Evolutionary conservation across 352 stramenopile genomes (phyloP).

Genomic region (Phytopythium helicoides): DNA sequence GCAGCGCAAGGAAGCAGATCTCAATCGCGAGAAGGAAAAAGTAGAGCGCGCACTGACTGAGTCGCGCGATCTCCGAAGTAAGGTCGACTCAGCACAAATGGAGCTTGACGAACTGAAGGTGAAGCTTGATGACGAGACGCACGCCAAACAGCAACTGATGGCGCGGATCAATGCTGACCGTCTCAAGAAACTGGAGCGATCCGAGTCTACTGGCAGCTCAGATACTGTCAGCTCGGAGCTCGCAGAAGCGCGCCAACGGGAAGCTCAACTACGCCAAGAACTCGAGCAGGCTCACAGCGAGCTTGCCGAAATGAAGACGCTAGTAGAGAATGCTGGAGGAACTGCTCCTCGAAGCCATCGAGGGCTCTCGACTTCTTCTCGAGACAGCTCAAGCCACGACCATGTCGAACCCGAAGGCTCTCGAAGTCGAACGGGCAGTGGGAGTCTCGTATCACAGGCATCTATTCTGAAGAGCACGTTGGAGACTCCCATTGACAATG

Average conservation of each 20-base stretch:
- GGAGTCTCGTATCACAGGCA: constrained; percentile 33
- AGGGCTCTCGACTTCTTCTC: constrained; percentile 17
- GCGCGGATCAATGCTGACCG: constrained; percentile 20
- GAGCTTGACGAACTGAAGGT: constrained; percentile 50
- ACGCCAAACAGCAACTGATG: constrained; percentile 35
- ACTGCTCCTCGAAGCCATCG: constrained; percentile 17
- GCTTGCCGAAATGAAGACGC: constrained; percentile 38
- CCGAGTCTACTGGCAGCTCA: constrained; percentile 11
- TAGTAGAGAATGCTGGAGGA: constrained; percentile 12
- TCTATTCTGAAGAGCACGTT: constrained; percentile 63
- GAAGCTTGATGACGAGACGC: constrained; percentile 32
- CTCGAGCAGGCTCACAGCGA: constrained; percentile 65
- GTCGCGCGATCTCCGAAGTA: constrained; percentile 34
- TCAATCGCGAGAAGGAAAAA: constrained; percentile 31
- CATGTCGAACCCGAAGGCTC: background rate
- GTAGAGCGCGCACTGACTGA: constrained; percentile 22
- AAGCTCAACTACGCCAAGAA: constrained; percentile 50
- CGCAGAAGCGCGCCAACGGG: constrained; percentile 34
- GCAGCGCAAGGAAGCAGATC: constrained; percentile 23
- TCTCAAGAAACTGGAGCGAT: constrained; percentile 7
- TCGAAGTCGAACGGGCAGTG: constrained; percentile 1
- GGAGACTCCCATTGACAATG: constrained; percentile 31
- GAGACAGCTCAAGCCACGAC: constrained; percentile 4
- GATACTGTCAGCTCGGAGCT: constrained; percentile 26
- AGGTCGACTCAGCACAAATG: constrained; percentile 39